These are phyloP conservation scores for Pestalotiopsis sp. DNA, from an alignment of 2,329 filamentous ascomycete genomes.

Conservation along the genomic window DNA sequence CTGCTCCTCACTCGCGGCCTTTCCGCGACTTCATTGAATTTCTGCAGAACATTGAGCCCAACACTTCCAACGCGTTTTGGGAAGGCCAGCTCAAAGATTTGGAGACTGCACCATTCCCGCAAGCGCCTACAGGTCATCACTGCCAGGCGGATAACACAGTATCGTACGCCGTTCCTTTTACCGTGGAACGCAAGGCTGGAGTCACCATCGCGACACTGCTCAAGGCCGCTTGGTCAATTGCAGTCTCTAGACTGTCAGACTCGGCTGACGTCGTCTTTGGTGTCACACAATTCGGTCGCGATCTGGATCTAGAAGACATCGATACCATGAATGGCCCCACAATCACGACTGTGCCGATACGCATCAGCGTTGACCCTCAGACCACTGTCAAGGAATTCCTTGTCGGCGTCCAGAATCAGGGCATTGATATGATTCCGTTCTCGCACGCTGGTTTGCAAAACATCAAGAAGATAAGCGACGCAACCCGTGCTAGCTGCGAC, in stretches of 20 bases:
- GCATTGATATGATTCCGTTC: constrained; percentile 4
- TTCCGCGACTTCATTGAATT: constrained; percentile 5
- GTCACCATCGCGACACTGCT: constrained; percentile 5
- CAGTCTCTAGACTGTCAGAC: constrained; percentile 1
- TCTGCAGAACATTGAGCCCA: background rate
- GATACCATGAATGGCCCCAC: constrained; percentile 9
- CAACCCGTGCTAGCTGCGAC: background rate
- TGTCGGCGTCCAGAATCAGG: constrained; percentile 7
- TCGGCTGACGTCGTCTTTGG: background rate
- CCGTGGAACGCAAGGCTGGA: constrained; percentile 6
- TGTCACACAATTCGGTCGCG: constrained; percentile 9
- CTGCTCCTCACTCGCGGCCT: background rate
- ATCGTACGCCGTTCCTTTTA: constrained; percentile 5
- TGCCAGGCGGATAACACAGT: constrained; percentile 10
- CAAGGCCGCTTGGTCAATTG: constrained; percentile 1
- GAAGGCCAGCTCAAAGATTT: background rate
- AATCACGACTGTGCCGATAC: constrained; percentile 10
- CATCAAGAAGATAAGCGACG: constrained; percentile 1
- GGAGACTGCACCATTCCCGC: constrained; percentile 10
- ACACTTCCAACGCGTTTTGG: background rate
- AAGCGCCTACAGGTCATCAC: constrained; percentile 5
- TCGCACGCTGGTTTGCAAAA: constrained; percentile 3
- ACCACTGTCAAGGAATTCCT: constrained; percentile 9
- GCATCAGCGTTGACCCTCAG: background rate
- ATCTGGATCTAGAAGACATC: constrained; percentile 2